Base-by-base conservation (phyloP, 2,329 filamentous ascomycete genomes). In the Cryphonectria radicalis region DNA sequence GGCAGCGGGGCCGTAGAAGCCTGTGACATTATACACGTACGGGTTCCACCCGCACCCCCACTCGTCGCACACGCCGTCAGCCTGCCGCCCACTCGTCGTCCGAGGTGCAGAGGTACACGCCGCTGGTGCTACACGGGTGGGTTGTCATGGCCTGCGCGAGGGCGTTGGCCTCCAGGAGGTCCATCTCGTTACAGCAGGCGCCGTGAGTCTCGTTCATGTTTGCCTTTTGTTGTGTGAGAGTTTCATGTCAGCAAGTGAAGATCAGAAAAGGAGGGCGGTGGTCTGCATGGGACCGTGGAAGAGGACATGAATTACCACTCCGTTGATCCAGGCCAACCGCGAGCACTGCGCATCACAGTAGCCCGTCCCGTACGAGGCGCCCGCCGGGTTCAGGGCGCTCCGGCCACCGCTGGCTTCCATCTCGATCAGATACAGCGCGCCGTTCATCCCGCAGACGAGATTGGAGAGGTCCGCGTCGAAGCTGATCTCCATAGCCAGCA, bases 171-270 rank as follows among this genome's bases (percentile, higher is more conserved):
- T 91, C 89, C 87, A 88, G 90, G 77, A 90, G 85, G 72, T 92
- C 90, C 86, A 92, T 90, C 80, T 92, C 90, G 60, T 86, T 81
- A 79, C 90, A 92, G 85, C 90, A 92, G 55, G 89, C 84, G 73
- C 90, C 90, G 66, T 85, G 57, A 2, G 64, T 81, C 60, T 80
- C 83, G 8, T 87, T 84, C n/a, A 84, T 81, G 77, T 90, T 91
- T 65, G 82, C 88, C 82, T 86, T 40, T 50, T 50, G 19, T 22
- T 22, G 43, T 19, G 43, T n/a, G 46, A 3, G 19, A 8, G 19
- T 22, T 2, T n/a, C 2, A 46, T 46, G 6, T 17, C 43, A 46
- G 43, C 43, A 43, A 19, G 43, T 19, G 6, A 46, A 46, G 43
- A 1, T 7, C 2, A 46, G 43, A 22, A 22, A 17, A 46, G 43